phyloP scores from a whole-genome alignment of 2,329 filamentous ascomycete genomes.

The Diaporthe citrichinensis region DNA sequence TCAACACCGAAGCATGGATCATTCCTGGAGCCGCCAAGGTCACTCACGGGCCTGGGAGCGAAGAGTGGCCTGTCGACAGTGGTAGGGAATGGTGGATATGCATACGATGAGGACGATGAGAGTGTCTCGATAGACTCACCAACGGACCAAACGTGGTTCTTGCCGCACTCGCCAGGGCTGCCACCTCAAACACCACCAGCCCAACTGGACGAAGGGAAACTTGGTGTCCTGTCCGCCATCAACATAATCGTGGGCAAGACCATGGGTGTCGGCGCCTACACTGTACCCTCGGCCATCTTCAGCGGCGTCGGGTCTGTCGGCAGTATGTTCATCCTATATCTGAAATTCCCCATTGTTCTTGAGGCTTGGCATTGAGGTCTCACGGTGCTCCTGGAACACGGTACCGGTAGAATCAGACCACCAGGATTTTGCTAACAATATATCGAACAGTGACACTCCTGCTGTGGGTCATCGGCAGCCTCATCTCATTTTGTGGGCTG shows the following conservation, averaged over 20 bases:
- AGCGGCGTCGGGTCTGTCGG: slow-evolving; percentile 68
- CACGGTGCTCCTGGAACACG: neutral
- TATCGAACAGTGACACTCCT: slow-evolving; percentile 57
- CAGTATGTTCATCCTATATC: slow-evolving; percentile 1
- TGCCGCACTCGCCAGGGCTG: slow-evolving; percentile 44
- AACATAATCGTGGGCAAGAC: slow-evolving; percentile 56
- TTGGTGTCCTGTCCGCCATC: slow-evolving; percentile 54
- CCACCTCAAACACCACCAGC: neutral
- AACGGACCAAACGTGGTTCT: slow-evolving; percentile 45
- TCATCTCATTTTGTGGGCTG: slow-evolving; percentile 61
- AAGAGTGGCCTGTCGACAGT: slow-evolving; percentile 35
- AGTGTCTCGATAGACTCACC: slow-evolving; percentile 41
- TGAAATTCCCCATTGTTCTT: neutral
- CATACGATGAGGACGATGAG: slow-evolving; percentile 39
- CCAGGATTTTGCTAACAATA: neutral
- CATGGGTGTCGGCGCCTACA: slow-evolving; percentile 63
- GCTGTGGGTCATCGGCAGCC: slow-evolving; percentile 66
- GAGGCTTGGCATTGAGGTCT: neutral
- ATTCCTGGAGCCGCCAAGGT: slow-evolving; percentile 46
- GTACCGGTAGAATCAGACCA: too few relatives aligned
- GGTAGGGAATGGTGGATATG: slow-evolving; percentile 40
- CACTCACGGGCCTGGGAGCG: slow-evolving; percentile 35
- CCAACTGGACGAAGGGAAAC: slow-evolving; percentile 48
- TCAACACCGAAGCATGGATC: slow-evolving; percentile 42
- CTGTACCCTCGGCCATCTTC: slow-evolving; percentile 70